phyloP scores from a whole-genome alignment of 73 alveolate genomes.

The Symbiodinium pilosum region DNA sequence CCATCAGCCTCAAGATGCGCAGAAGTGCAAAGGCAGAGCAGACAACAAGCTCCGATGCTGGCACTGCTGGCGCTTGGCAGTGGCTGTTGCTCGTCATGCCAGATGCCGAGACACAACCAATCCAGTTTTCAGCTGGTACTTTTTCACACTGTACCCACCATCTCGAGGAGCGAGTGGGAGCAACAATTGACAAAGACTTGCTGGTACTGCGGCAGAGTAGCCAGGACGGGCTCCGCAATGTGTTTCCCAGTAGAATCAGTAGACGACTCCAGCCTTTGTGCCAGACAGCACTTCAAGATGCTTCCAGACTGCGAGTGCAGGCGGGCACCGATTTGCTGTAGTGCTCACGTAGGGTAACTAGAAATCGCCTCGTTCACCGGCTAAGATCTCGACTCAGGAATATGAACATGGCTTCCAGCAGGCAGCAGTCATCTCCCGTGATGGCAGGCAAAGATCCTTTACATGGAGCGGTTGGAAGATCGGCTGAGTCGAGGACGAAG shows the following conservation, averaged over 20 bases:
- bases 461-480: neutral
- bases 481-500: neutral
- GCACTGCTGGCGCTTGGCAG: slow-evolving; percentile 2
- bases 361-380: too few relatives aligned
- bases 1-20: neutral
- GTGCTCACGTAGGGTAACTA: too few relatives aligned
- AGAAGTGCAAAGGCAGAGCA: neutral
- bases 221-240: neutral
- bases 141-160: too few relatives aligned
- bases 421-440: neutral
- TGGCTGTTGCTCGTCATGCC: neutral
- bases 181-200: neutral
- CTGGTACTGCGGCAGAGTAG: neutral
- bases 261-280: neutral
- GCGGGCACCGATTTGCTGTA: neutral
- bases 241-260: too few relatives aligned
- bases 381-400: too few relatives aligned
- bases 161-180: neutral
- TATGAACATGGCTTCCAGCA: too few relatives aligned
- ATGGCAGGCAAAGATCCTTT: neutral
- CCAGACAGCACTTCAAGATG: neutral
- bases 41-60: neutral
- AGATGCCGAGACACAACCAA: too few relatives aligned
- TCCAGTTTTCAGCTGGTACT: too few relatives aligned
- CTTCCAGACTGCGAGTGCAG: neutral